Evolutionary conservation across 1,284 basidiomycete genomes (phyloP).

Genomic region (Trichosporon sp.): DNA sequence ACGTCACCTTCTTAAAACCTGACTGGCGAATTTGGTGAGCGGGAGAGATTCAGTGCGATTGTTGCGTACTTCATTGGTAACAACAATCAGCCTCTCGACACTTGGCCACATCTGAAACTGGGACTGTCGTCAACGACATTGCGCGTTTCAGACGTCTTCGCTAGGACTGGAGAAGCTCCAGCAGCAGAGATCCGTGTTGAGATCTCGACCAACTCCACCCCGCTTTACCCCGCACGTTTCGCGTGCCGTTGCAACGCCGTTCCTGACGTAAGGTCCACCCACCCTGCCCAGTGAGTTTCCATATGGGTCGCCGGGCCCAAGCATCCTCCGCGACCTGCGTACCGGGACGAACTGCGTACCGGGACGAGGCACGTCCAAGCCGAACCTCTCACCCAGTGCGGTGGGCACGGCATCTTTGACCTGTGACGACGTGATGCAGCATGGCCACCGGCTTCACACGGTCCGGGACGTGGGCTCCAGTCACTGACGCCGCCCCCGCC

Average conservation of each 20-base stretch:
- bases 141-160: not conserved
- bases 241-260: not conserved
- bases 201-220: not conserved
- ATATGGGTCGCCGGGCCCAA: not conserved
- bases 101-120: not conserved
- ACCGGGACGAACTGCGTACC: not conserved
- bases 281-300: not conserved
- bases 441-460: not conserved
- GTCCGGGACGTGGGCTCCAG: not conserved
- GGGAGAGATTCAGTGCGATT: not conserved
- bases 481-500: not conserved
- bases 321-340: not conserved
- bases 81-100: not conserved
- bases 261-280: not conserved
- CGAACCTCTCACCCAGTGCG: not conserved
- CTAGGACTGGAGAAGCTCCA: not conserved
- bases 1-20: not conserved
- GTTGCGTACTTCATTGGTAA: not conserved
- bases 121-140: not conserved
- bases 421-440: not conserved
- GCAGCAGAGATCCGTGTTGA: not conserved
- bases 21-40: not conserved
- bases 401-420: not conserved
- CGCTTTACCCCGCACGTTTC: constrained; percentile 1
- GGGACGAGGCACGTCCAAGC: not conserved